A percentile compares a stretch with the other conserved stretches of the same genome.
Evolutionary conservation across 2,329 filamentous ascomycete species (phyloP).

Genomic region (Penicillium sp.): DNA sequence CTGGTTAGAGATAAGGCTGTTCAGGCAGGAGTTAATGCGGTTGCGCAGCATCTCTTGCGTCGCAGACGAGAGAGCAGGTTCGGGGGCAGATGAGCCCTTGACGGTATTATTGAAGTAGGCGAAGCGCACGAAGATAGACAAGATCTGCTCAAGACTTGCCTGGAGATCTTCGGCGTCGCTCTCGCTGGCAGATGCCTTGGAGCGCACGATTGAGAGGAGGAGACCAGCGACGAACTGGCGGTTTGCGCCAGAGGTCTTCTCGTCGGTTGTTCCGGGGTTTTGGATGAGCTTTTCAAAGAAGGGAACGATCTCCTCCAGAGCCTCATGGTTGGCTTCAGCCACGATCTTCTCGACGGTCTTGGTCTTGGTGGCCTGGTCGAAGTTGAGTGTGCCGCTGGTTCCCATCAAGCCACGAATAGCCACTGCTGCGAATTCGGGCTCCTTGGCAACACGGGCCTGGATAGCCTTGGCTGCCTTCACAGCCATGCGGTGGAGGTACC

Average conservation of each 20-base stretch:
- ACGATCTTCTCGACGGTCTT: slow-evolving; percentile 80
- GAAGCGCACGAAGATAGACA: slow-evolving; percentile 51
- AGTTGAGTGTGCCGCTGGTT: slow-evolving; percentile 71
- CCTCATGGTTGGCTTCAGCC: slow-evolving; percentile 56
- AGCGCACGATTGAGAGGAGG: slow-evolving; percentile 53
- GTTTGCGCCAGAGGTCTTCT: slow-evolving; percentile 47
- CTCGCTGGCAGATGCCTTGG: slow-evolving; percentile 35
- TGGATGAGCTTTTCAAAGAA: slow-evolving; percentile 51
- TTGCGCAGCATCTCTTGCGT: slow-evolving; percentile 56
- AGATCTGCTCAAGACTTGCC: slow-evolving; percentile 46
- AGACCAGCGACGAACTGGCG: slow-evolving; percentile 56
- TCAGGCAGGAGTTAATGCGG: slow-evolving; percentile 57
- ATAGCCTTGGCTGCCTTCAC: slow-evolving; percentile 73
- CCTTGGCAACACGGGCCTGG: slow-evolving; percentile 63
- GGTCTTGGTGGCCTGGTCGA: slow-evolving; percentile 82
- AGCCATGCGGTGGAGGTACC: slow-evolving; percentile 78
- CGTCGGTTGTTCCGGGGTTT: slow-evolving; percentile 49
- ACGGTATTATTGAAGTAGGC: slow-evolving; percentile 52
- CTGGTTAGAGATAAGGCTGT: slow-evolving; percentile 50
- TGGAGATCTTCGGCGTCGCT: slow-evolving; percentile 38
- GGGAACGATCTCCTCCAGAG: slow-evolving; percentile 57
- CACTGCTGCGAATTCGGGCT: slow-evolving; percentile 60
- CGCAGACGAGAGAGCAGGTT: slow-evolving; percentile 50
- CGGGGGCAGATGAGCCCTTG: slow-evolving; percentile 34
- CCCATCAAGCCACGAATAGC: slow-evolving; percentile 70